Conservation (phyloP, 768 basidiomycete genomes). For the Russula olivacea region DNA sequence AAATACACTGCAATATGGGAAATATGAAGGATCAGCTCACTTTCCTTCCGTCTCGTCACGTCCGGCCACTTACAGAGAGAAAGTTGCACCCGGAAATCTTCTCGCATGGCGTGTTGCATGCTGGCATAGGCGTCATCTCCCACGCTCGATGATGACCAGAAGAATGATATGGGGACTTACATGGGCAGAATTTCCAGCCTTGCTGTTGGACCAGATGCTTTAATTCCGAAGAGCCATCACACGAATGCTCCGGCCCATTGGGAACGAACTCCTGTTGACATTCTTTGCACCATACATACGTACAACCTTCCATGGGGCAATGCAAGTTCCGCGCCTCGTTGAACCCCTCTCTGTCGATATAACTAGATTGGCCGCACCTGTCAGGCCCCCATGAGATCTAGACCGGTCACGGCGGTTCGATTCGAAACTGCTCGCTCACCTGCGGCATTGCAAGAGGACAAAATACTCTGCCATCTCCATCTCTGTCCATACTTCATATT, state of each 20-base stretch:
- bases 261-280: constrained; percentile 29
- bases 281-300: constrained; percentile 32
- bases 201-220: constrained; percentile 28
- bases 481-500: constrained; percentile 41
- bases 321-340: constrained; percentile 25
- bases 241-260: constrained; percentile 29
- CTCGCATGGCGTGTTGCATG: constrained; percentile 44
- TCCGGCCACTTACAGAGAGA: constrained; percentile 42
- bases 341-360: constrained; percentile 30
- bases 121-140: constrained; percentile 26
- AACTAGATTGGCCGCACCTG: constrained; percentile 24
- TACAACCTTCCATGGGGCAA: constrained; percentile 30
- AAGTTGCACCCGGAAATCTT: constrained; percentile 54
- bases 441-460: constrained; percentile 44
- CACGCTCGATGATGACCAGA: not conserved
- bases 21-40: not conserved
- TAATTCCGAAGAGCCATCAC: constrained; percentile 33
- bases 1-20: constrained; percentile 39
- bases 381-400: not conserved
- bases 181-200: constrained; percentile 35
- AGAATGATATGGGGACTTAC: constrained; percentile 15
- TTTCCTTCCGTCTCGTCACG: not conserved
- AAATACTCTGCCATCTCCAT: constrained; percentile 44
- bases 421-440: constrained; percentile 32
- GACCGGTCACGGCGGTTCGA: not conserved